Base-by-base conservation (phyloP, 139 green algal species). In the Micractinium sp. region DNA sequence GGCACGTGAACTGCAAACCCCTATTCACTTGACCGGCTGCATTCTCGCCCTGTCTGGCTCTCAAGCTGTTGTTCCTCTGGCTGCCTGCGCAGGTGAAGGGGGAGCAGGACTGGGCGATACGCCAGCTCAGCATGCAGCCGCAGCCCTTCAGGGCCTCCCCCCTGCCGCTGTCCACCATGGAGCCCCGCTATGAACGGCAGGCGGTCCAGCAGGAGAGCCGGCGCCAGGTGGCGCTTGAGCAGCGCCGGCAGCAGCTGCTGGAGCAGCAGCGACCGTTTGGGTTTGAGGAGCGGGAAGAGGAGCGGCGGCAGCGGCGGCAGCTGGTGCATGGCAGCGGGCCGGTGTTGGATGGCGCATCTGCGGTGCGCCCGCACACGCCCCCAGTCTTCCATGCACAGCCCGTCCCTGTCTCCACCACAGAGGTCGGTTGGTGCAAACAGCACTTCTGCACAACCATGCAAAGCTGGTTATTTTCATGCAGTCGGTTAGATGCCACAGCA, bases 121-220 rank as follows among this genome's bases (percentile, higher is more conserved):
- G 33, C 19, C 20, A 73, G 47, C 83, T 91, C 39, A 27, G 23
- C 13, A 3, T 41, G 36, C 66, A 36, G 31, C n/a, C 81, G 22
- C 61, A 29, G 36, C 88, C 35, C 39, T 91, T 89, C 63, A 38
- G 69, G 0, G 88, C 88, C 75, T 88, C 60, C 0, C 83, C 88
- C 4, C 38, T 91, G 74, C 88, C 88, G 23, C 88, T 91, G 3
- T 88, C 81, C 29, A 85, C 63, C 3, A 81, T 85, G 33, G 35
- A 91, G 19, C 88, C 81, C 29, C 66, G 88, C 20, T 89, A 77
- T 36, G n/a, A 82, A 3, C 47, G 25, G 35, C 27, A 63, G 56
- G 56, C n/a, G 27, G 53, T 47, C 35, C 35, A 61, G 56, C 36
- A 22, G 5, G n/a, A 85, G 86, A 23, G 66, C 25, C 36, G 56